Evolutionary conservation across 75 land plant genomes (phyloP).

Genomic region (Selaginella moellendorffii): DNA sequence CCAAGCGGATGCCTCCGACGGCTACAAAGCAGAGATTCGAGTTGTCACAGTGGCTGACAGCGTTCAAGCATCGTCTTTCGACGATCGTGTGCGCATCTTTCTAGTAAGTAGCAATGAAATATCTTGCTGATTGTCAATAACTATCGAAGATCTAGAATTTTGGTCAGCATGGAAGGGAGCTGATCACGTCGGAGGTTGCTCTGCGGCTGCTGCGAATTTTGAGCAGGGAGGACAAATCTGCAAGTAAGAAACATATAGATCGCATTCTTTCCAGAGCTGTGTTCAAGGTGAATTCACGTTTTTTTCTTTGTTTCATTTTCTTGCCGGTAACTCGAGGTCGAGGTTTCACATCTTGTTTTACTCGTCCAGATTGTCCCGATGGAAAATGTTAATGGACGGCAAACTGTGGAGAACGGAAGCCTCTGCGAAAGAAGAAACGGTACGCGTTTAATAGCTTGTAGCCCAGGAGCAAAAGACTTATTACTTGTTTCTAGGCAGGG

Average conservation of each 20-base stretch:
- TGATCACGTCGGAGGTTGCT: slow-evolving; percentile 89
- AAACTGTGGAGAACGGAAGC: slow-evolving; percentile 73
- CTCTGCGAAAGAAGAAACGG: slow-evolving; percentile 93
- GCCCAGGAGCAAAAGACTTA: neutral
- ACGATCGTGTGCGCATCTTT: slow-evolving; percentile 48
- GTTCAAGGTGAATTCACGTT: neutral
- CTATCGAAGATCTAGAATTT: slow-evolving; percentile 74
- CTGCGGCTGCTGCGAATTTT: slow-evolving; percentile 45
- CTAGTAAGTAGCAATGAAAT: slow-evolving; percentile 52
- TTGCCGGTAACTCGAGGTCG: neutral
- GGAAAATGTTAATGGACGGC: slow-evolving; percentile 96
- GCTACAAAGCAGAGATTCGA: slow-evolving; percentile 46
- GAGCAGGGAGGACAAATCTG: slow-evolving; percentile 44
- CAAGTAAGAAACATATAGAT: slow-evolving; percentile 5
- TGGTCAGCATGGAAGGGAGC: slow-evolving; percentile 96
- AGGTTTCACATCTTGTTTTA: too few species aligned
- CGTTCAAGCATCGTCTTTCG: slow-evolving; percentile 13
- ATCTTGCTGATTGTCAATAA: slow-evolving; percentile 43
- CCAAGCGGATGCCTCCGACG: slow-evolving; percentile 29
- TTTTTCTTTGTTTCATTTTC: neutral
- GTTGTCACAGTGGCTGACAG: slow-evolving; percentile 44
- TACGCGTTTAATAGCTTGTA: neutral
- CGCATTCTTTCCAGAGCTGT: neutral
- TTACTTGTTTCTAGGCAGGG: slow-evolving; percentile 49
- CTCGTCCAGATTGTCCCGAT: slow-evolving; percentile 62